phyloP scores from a whole-genome alignment of 2,329 filamentous ascomycete genomes.

The Thyridium curvatum region DNA sequence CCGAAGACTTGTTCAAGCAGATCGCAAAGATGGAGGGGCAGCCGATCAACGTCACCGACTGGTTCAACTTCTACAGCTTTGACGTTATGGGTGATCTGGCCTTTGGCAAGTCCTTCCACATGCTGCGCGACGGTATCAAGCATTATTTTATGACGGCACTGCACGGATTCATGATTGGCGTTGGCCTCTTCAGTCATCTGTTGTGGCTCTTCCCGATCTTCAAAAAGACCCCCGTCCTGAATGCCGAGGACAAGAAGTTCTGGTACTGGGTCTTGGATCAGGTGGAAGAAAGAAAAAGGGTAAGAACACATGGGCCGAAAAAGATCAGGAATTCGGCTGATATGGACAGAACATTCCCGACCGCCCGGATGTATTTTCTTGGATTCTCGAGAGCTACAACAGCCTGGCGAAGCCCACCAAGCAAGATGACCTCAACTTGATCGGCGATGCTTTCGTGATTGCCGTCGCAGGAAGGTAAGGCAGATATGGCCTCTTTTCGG shows the following conservation, averaged over 20 bases:
- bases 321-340: no score
- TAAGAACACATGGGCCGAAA: no score
- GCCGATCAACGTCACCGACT: constrained; percentile 14
- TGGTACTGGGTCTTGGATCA: constrained; percentile 8
- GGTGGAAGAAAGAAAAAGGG: constrained; percentile 4
- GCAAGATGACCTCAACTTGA: constrained; percentile 1
- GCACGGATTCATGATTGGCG: constrained; percentile 10
- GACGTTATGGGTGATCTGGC: constrained; percentile 25
- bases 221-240: constrained; percentile 8
- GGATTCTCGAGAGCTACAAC: constrained; percentile 3
- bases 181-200: constrained; percentile 11
- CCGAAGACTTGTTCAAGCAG: constrained; percentile 11
- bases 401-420: background rate
- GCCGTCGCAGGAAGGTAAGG: constrained; percentile 5
- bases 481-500: no score
- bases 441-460: constrained; percentile 7
- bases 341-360: constrained; percentile 1
- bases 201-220: constrained; percentile 12
- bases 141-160: constrained; percentile 9
- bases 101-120: constrained; percentile 21
- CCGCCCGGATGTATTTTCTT: constrained; percentile 6
- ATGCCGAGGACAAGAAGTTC: constrained; percentile 7
- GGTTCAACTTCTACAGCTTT: constrained; percentile 22
- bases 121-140: constrained; percentile 14
- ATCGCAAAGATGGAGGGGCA: constrained; percentile 7